These are phyloP conservation scores for Huiozyma naganishii DNA, from an alignment of 805 yeast species.

Conservation along the genomic window DNA sequence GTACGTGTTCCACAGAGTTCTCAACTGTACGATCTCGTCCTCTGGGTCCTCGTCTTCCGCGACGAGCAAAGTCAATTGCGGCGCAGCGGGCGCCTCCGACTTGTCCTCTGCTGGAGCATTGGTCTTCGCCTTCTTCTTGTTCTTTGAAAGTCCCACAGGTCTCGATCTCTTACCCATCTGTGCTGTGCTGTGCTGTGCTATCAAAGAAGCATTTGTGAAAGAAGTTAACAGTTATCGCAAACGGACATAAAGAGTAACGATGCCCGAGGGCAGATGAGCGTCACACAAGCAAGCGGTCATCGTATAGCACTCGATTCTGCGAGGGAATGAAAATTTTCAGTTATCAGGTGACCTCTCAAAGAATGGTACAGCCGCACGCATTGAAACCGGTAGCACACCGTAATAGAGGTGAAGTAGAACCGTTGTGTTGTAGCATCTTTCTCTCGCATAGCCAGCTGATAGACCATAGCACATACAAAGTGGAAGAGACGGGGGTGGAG, in stretches of 20 bases:
- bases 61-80: slow-evolving; percentile 54
- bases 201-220: not conserved
- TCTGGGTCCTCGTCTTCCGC: slow-evolving; percentile 61
- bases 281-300: too few relatives aligned
- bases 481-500: not conserved
- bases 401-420: too few relatives aligned
- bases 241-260: not conserved
- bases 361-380: too few relatives aligned
- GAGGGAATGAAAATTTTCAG: too few relatives aligned
- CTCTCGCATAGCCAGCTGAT: too few relatives aligned
- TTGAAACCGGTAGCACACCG: too few relatives aligned
- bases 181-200: not conserved
- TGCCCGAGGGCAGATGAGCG: not conserved
- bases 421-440: too few relatives aligned
- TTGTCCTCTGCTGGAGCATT: slow-evolving; percentile 8
- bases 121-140: slow-evolving; percentile 26
- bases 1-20: slow-evolving; percentile 63
- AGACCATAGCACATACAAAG: too few relatives aligned
- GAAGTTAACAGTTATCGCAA: not conserved
- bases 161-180: slow-evolving; percentile 44
- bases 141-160: slow-evolving; percentile 53
- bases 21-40: slow-evolving; percentile 69
- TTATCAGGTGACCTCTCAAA: too few relatives aligned
- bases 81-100: slow-evolving; percentile 15
- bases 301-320: too few relatives aligned